Conservation (phyloP, 345 rosid species). For the Eucalyptus pumila region DNA sequence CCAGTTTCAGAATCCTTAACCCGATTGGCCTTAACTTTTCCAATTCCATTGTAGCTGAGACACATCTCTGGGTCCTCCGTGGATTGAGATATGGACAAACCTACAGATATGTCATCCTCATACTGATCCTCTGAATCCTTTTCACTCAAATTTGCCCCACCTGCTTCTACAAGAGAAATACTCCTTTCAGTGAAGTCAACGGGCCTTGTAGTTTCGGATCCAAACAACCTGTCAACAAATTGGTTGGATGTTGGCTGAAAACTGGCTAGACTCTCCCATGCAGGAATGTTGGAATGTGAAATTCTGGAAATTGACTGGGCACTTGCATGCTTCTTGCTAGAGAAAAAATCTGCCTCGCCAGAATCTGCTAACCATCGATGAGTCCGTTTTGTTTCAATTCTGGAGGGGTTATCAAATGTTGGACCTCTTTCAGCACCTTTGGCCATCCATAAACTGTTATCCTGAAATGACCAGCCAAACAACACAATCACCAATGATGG, state of each 20-base stretch:
- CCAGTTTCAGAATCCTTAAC: slow-evolving; percentile 39
- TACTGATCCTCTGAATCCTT: slow-evolving; percentile 21
- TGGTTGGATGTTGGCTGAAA: slow-evolving; percentile 54
- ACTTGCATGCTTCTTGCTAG: slow-evolving; percentile 68
- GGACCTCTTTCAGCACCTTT: slow-evolving; percentile 47
- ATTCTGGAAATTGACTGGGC: slow-evolving; percentile 15
- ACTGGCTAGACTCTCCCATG: slow-evolving; percentile 53
- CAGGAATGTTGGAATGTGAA: slow-evolving; percentile 21
- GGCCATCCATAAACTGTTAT: slow-evolving; percentile 55
- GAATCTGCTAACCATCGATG: slow-evolving; percentile 64
- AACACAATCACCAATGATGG: neutral
- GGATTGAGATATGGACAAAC: slow-evolving; percentile 46
- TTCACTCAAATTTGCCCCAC: neutral
- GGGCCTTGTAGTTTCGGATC: slow-evolving; percentile 48
- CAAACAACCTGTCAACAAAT: slow-evolving; percentile 51
- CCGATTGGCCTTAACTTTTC: slow-evolving; percentile 52
- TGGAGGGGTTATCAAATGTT: slow-evolving; percentile 35
- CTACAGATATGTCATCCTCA: slow-evolving; percentile 36
- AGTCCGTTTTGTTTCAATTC: slow-evolving; percentile 56
- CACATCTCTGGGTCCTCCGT: slow-evolving; percentile 44
- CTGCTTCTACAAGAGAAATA: neutral
- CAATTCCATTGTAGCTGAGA: slow-evolving; percentile 39
- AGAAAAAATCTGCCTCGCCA: slow-evolving; percentile 51
- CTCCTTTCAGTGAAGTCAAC: slow-evolving; percentile 39
- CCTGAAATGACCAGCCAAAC: slow-evolving; percentile 34